These are phyloP conservation scores for Catharanthus roseus DNA, from an alignment of 257 asterid genomes.

Conservation along the genomic window DNA sequence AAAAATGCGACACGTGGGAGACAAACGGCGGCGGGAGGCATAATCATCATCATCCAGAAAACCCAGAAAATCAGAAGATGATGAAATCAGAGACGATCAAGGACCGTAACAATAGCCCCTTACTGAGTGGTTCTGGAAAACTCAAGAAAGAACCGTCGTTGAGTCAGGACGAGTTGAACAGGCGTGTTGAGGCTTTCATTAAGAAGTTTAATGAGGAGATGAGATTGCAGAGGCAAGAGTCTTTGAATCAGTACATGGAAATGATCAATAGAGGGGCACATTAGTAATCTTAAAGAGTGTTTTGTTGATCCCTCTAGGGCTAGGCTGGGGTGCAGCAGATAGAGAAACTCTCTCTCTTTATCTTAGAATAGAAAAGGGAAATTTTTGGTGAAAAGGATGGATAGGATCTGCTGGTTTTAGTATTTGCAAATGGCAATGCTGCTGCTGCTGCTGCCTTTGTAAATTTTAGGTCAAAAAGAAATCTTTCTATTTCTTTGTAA, in stretches of 20 bases:
- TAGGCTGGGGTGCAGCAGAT: not conserved
- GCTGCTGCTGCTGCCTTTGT: not conserved
- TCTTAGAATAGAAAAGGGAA: not conserved
- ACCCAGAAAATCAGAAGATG: slow-evolving; percentile 37
- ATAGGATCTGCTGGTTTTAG: too few species aligned
- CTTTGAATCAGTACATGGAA: slow-evolving; percentile 51
- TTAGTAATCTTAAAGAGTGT: slow-evolving; percentile 11
- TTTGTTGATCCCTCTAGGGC: not conserved
- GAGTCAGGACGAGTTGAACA: slow-evolving; percentile 64
- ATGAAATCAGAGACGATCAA: slow-evolving; percentile 57
- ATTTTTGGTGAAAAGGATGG: not conserved
- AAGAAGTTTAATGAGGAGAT: slow-evolving; percentile 79
- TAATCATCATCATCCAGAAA: too few species aligned
- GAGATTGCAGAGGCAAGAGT: slow-evolving; percentile 77
- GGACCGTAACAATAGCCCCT: slow-evolving; percentile 20
- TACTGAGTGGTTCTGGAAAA: slow-evolving; percentile 36
- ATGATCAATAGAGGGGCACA: slow-evolving; percentile 41
- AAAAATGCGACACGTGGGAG: slow-evolving; percentile 78
- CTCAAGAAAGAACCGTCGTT: slow-evolving; percentile 56
- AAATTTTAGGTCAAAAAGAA: too few species aligned
- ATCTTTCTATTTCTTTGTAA: not conserved
- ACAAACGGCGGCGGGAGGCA: slow-evolving; percentile 27
- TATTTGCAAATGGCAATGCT: not conserved
- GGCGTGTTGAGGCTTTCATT: slow-evolving; percentile 77
- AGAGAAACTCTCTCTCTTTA: slow-evolving; percentile 15